A percentile compares a stretch with the other conserved stretches of the same genome.
phyloP scores from a whole-genome alignment of 2,329 filamentous ascomycete genomes.

The Colletotrichum spinosum region DNA sequence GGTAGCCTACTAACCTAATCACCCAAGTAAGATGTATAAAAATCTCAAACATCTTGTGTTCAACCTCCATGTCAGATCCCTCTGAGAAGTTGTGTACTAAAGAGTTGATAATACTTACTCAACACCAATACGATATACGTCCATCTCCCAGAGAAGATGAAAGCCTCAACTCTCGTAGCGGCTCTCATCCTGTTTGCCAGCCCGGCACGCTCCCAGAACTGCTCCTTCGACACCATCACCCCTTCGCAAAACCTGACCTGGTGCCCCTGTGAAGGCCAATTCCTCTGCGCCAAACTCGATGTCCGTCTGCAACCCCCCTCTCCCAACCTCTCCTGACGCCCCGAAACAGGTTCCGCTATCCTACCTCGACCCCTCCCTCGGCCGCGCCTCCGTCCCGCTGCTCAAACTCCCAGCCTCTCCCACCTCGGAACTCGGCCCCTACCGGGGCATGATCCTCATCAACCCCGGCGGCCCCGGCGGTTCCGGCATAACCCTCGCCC shows the following conservation, averaged over 20 bases:
- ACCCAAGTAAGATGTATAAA: no score
- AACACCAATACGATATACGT: no score
- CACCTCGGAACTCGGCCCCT: constrained; percentile 48
- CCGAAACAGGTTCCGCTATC: constrained; percentile 51
- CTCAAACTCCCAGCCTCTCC: constrained; percentile 52
- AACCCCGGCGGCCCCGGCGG: constrained; percentile 60
- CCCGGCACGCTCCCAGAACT: constrained; percentile 41
- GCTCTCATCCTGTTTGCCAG: no score
- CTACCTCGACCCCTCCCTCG: constrained; percentile 46
- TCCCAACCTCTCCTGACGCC: background rate
- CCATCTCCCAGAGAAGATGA: no score
- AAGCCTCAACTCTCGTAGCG: no score
- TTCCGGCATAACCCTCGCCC: constrained; percentile 49
- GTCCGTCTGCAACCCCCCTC: background rate
- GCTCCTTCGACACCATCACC: constrained; percentile 21
- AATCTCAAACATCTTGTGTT: no score
- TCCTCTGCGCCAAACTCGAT: constrained; percentile 53
- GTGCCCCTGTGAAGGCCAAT: constrained; percentile 48
- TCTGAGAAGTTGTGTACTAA: no score
- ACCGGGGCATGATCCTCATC: constrained; percentile 54
- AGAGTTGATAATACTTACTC: no score
- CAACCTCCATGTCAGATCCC: no score
- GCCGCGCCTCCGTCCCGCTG: constrained; percentile 51
- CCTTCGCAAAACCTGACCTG: constrained; percentile 41
- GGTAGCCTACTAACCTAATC: no score